A percentile compares a stretch with the other conserved stretches of the same genome.
Evolutionary conservation across 1,139 yeast genomes (phyloP).

Genomic region (Protomyces arabidopsidicola): DNA sequence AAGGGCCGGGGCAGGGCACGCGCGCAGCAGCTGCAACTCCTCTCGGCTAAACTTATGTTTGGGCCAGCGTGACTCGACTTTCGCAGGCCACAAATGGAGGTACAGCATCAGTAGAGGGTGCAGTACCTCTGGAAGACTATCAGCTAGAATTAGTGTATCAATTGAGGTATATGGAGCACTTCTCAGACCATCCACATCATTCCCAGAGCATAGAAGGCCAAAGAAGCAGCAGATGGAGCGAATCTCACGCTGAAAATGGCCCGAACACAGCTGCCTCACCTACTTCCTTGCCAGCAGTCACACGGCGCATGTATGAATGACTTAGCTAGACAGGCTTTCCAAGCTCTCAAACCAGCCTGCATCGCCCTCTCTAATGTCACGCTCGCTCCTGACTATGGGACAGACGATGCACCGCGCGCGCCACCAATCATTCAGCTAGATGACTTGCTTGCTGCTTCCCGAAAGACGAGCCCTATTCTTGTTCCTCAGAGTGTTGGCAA

Average conservation of each 20-base stretch:
- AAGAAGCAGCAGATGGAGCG: too few species aligned
- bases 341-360: conserved; percentile 8
- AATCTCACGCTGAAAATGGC: background rate
- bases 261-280: too few species aligned
- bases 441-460: background rate
- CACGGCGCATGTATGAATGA: conserved; percentile 13
- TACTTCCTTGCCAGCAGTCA: background rate
- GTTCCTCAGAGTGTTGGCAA: conserved; percentile 15
- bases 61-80: background rate
- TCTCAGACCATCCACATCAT: too few species aligned
- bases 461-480: background rate
- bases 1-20: background rate
- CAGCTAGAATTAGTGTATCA: too few species aligned
- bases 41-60: background rate
- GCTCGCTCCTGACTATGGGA: background rate
- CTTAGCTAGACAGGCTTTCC: background rate
- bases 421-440: conserved; percentile 2
- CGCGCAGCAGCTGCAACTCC: background rate
- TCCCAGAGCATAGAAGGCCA: too few species aligned
- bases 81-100: background rate
- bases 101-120: too few species aligned
- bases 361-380: conserved; percentile 10
- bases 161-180: too few species aligned
- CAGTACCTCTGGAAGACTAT: too few species aligned
- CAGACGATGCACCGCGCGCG: background rate